Base-by-base conservation (phyloP, 116 monocot genomes). In the Posidonia oceanica region DNA sequence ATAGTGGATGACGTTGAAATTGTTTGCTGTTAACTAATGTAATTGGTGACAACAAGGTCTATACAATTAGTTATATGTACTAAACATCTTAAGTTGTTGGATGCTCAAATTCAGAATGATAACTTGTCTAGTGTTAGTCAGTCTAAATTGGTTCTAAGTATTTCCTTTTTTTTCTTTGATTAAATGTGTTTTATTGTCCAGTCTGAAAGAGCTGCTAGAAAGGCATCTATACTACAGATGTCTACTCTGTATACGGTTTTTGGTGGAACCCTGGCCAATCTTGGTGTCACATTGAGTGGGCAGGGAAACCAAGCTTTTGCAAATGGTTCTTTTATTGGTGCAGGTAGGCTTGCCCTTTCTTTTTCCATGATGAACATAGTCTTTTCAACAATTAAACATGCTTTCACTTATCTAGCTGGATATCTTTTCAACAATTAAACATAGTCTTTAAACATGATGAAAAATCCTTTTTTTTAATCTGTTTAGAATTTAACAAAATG, bases 131-230 rank as follows among this genome's bases (percentile, higher is more conserved):
- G 29, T 56, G 3, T 69, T 69, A 4, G 52, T 22, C 18, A 23
- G 21, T 61, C 7, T 12, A 21, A 23, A 61, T 12, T 60, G 29
- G 29, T 29, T 29, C 29, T 29, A 29, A 29, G 29, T 7, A 22
- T 11, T 13, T 61, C 61, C 10, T 61, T 48, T 12, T 12, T 7
- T 48, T 14, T 23, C 7, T 20, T 61, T 13, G 13, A 21, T 12
- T 61, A 11, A 57, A 61, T 20, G 3, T 61, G 29, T 14, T 61
- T 59, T 69, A 40, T 69, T 40, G 39, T 20, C 10, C 75, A 98
- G 98, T 93, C 98, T 20, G 98, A 98, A 75, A 82, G 98, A 86
- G 90, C 98, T 22, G 90, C 93, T 64, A 59, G 78, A 61, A 98
- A 88, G 78, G 93, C 98, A 62, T 72, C 84, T 8, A 86, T 93